A percentile compares a stretch with the other conserved stretches of the same genome.
Evolutionary conservation across 352 stramenopile species (phyloP).

Genomic region (Pythium scleroteichum): DNA sequence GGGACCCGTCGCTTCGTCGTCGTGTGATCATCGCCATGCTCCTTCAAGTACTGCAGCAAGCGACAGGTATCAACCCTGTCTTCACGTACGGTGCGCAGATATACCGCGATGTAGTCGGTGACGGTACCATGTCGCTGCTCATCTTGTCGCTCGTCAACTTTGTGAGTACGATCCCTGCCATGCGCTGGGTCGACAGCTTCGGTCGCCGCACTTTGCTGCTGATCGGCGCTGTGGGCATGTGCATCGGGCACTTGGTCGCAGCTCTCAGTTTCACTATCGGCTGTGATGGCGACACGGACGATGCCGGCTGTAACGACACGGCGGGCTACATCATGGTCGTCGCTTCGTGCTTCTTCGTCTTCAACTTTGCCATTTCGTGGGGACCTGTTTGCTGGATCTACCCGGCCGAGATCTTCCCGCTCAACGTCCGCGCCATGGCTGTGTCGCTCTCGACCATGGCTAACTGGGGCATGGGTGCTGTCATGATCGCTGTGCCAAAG

Average conservation of each 20-base stretch:
- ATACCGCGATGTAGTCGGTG: conserved; percentile 11
- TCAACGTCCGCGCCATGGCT: conserved; percentile 42
- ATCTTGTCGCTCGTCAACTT: conserved; percentile 27
- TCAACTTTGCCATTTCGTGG: conserved; percentile 19
- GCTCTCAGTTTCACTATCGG: conserved; percentile 29
- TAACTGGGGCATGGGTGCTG: conserved; percentile 32
- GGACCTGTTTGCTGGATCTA: conserved; percentile 18
- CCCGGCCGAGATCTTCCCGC: conserved; percentile 38
- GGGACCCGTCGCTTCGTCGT: conserved; percentile 19
- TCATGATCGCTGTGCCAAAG: conserved; percentile 34
- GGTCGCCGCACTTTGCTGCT: conserved; percentile 29
- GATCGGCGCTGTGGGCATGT: conserved; percentile 31
- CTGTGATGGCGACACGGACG: conserved; percentile 26
- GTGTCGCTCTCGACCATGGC: conserved; percentile 33
- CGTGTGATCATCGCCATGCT: conserved; percentile 30
- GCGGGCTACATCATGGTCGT: conserved; percentile 29
- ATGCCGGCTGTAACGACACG: conserved; percentile 22
- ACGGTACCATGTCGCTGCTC: conserved; percentile 15
- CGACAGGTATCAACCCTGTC: conserved; percentile 33
- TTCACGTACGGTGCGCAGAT: conserved; percentile 27
- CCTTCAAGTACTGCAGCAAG: conserved; percentile 32
- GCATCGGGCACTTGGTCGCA: conserved; percentile 29
- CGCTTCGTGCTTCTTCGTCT: conserved; percentile 15
- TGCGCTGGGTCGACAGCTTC: conserved; percentile 31
- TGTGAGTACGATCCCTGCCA: conserved; percentile 28